Evolutionary conservation across 129 eudicot genomes (phyloP).

Genomic region (Tanacetum coccineum): DNA sequence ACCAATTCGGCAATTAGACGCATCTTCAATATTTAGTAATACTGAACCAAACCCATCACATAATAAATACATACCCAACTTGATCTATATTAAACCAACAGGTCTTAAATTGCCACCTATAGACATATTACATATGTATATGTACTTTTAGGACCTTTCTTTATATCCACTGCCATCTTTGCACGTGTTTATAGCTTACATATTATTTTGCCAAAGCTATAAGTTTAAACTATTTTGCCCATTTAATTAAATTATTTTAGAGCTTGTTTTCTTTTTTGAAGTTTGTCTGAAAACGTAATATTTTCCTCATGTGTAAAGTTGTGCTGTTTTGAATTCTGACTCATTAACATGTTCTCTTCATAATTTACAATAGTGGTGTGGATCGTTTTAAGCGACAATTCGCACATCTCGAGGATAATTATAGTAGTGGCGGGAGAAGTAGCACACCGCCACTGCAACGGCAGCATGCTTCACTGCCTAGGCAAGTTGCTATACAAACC

Average conservation of each 20-base stretch:
- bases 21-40: too few relatives aligned
- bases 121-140: too few relatives aligned
- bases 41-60: too few relatives aligned
- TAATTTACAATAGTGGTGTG: conserved; percentile 54
- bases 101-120: too few relatives aligned
- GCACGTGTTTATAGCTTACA: too few relatives aligned
- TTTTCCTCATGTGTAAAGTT: neutral
- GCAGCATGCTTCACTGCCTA: conserved; percentile 93
- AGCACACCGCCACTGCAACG: conserved; percentile 61
- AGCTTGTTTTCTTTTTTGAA: neutral
- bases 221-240: too few relatives aligned
- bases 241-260: too few relatives aligned
- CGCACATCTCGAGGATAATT: conserved; percentile 92
- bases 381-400: conserved; percentile 96
- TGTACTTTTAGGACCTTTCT: neutral
- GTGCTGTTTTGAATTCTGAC: conserved; percentile 2
- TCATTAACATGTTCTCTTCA: neutral
- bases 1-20: too few relatives aligned
- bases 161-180: neutral
- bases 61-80: too few relatives aligned
- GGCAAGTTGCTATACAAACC: conserved; percentile 40
- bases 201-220: too few relatives aligned
- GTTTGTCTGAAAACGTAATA: conserved; percentile 4
- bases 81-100: too few relatives aligned
- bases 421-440: conserved; percentile 75